A percentile compares a stretch with the other conserved stretches of the same genome.
Conservation (phyloP, 2,329 filamentous ascomycete genomes). For the Aspergillus hiratsukae region DNA sequence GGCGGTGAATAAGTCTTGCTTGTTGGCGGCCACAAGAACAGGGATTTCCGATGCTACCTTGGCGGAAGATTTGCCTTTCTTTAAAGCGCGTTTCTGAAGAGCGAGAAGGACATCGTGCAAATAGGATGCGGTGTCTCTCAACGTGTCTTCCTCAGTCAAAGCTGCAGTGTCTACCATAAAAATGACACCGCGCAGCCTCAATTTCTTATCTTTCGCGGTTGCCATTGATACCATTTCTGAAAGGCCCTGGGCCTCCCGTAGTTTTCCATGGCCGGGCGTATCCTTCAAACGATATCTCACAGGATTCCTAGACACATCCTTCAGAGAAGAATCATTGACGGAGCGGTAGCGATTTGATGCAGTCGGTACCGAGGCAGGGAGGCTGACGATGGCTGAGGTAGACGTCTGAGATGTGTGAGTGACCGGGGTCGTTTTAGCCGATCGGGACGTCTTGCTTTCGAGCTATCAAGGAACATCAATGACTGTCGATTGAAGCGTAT, state of each 20-base stretch:
- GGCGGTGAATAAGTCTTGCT: constrained; percentile 91
- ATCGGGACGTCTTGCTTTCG: constrained; percentile 40
- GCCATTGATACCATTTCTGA: constrained; percentile 34
- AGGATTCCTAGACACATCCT: constrained; percentile 41
- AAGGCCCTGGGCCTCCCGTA: constrained; percentile 60
- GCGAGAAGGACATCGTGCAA: constrained; percentile 83
- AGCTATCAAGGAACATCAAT: constrained; percentile 27
- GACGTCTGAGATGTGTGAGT: constrained; percentile 63
- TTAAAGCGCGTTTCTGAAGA: constrained; percentile 68
- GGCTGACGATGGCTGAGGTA: constrained; percentile 51
- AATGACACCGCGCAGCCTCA: constrained; percentile 64
- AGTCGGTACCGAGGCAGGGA: constrained; percentile 50
- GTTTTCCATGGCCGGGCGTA: constrained; percentile 92
- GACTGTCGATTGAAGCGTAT: not conserved
- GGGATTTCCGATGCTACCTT: constrained; percentile 60
- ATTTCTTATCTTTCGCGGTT: constrained; percentile 30
- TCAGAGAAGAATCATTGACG: constrained; percentile 61
- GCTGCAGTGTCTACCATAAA: constrained; percentile 85
- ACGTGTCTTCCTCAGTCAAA: constrained; percentile 43
- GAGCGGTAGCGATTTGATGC: constrained; percentile 62
- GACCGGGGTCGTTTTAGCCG: constrained; percentile 31
- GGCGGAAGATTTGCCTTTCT: constrained; percentile 46
- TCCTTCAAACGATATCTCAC: constrained; percentile 51
- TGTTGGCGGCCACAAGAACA: constrained; percentile 86
- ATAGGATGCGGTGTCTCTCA: constrained; percentile 74